phyloP scores from a whole-genome alignment of 495 filamentous ascomycete species.

The Lepraria neglecta region DNA sequence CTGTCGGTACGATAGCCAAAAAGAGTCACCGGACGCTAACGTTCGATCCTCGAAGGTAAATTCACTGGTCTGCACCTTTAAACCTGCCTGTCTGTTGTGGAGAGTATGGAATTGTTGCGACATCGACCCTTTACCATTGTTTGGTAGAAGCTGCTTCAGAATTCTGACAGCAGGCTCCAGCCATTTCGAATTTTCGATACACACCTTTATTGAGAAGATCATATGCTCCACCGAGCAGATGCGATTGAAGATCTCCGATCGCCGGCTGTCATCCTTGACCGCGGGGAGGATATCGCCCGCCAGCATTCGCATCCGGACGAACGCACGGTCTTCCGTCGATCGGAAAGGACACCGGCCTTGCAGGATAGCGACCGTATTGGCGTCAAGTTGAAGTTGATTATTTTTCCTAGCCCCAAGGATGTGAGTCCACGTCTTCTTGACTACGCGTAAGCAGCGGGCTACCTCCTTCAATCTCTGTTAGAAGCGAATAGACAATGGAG shows the following conservation, averaged over 20 bases:
- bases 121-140: conserved; percentile 25
- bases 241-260: conserved; percentile 17
- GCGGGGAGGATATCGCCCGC: conserved; percentile 19
- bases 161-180: conserved; percentile 29
- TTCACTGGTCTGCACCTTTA: conserved; percentile 20
- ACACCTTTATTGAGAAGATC: conserved; percentile 30
- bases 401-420: conserved; percentile 14
- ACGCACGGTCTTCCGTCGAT: conserved; percentile 24
- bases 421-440: conserved; percentile 11
- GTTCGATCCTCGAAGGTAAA: conserved; percentile 12
- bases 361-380: conserved; percentile 22
- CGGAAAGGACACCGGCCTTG: conserved; percentile 24
- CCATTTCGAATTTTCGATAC: conserved; percentile 34
- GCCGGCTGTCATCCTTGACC: conserved; percentile 13
- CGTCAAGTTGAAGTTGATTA: conserved; percentile 14
- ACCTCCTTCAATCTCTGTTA: conserved; percentile 19
- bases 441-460: conserved; percentile 14
- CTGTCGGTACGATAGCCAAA: conserved; percentile 26
- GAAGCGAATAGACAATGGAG: not conserved
- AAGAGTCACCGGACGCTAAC: not conserved
- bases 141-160: conserved; percentile 28
- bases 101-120: conserved; percentile 18
- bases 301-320: conserved; percentile 20
- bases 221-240: conserved; percentile 21
- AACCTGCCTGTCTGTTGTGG: conserved; percentile 19